These are phyloP conservation scores for Leptographium flavum DNA, from an alignment of 2,329 filamentous ascomycete species.

Conservation along the genomic window DNA sequence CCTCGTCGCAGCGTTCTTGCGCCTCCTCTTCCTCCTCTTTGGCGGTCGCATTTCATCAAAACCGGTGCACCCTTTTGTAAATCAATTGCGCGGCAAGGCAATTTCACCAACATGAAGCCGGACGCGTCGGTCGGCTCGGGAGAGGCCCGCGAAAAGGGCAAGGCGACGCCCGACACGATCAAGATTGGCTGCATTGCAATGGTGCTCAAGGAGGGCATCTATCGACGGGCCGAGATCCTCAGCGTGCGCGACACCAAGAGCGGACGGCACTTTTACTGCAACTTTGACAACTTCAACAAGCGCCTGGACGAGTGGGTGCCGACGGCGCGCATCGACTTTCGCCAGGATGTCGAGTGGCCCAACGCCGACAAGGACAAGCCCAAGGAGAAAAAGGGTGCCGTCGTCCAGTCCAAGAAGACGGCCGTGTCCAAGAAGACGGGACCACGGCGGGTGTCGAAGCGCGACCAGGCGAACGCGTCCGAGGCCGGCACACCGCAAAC, in stretches of 20 bases:
- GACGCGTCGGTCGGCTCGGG: slow-evolving; percentile 43
- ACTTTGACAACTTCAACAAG: slow-evolving; percentile 98
- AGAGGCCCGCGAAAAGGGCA: slow-evolving; percentile 54
- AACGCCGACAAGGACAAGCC: slow-evolving; percentile 71
- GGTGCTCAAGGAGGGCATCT: slow-evolving; percentile 60
- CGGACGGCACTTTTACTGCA: slow-evolving; percentile 82
- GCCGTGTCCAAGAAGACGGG: slow-evolving; percentile 38
- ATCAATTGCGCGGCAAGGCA: neutral
- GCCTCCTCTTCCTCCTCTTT: too few relatives aligned
- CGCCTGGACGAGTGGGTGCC: slow-evolving; percentile 74
- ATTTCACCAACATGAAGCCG: slow-evolving; percentile 21
- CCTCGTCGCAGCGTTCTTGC: too few relatives aligned
- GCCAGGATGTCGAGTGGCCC: slow-evolving; percentile 91
- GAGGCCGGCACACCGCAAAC: slow-evolving; percentile 38
- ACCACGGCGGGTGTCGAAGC: slow-evolving; percentile 38
- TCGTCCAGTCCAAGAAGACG: slow-evolving; percentile 34
- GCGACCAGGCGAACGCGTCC: slow-evolving; percentile 39
- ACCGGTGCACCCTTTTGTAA: neutral
- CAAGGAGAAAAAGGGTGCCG: slow-evolving; percentile 50
- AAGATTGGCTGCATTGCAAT: slow-evolving; percentile 47
- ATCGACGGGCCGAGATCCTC: slow-evolving; percentile 89
- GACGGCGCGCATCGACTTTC: slow-evolving; percentile 68
- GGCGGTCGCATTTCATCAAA: slow-evolving; percentile 3
- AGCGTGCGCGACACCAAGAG: slow-evolving; percentile 85
- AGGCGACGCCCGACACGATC: slow-evolving; percentile 73